phyloP scores from a whole-genome alignment of 2,329 filamentous ascomycete species.

The Leptosphaerulina australis region DNA sequence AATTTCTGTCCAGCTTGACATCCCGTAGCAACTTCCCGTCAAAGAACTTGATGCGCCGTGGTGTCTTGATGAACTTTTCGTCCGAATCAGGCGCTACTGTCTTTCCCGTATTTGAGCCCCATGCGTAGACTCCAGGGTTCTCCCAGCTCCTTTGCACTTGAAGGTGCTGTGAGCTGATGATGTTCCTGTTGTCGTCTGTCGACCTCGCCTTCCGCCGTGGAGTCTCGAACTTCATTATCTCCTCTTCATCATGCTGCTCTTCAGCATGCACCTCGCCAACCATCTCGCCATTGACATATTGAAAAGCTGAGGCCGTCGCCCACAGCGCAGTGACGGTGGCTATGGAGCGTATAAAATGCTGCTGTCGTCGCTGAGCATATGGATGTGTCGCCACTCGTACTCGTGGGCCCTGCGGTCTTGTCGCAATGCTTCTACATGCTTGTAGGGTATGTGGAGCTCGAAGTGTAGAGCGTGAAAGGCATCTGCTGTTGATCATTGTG shows the following conservation, averaged over 20 bases:
- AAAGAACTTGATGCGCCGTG: conserved; percentile 79
- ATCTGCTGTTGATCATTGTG: conserved; percentile 43
- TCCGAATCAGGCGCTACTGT: conserved; percentile 86
- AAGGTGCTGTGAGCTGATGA: conserved; percentile 82
- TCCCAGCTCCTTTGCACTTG: conserved; percentile 84
- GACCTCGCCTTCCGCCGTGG: conserved; percentile 61
- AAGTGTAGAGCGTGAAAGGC: conserved; percentile 39
- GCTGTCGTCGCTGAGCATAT: conserved; percentile 53
- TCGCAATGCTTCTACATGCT: conserved; percentile 36
- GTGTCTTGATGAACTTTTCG: conserved; percentile 78
- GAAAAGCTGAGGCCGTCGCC: conserved; percentile 52
- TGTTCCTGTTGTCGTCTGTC: conserved; percentile 74
- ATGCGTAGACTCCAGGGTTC: conserved; percentile 88
- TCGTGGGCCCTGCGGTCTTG: conserved; percentile 26
- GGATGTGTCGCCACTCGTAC: conserved; percentile 40
- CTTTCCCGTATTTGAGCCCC: conserved; percentile 84
- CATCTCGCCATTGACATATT: conserved; percentile 51
- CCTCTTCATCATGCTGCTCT: conserved; percentile 54
- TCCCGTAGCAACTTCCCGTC: conserved; percentile 84
- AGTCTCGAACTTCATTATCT: conserved; percentile 72
- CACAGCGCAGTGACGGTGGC: conserved; percentile 51
- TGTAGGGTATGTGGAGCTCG: conserved; percentile 32
- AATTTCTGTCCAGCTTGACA: conserved; percentile 79
- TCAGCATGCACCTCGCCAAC: conserved; percentile 56
- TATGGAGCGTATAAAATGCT: conserved; percentile 54